Base-by-base conservation (phyloP, 345 rosid species). In the Eucalyptus cloeziana region DNA sequence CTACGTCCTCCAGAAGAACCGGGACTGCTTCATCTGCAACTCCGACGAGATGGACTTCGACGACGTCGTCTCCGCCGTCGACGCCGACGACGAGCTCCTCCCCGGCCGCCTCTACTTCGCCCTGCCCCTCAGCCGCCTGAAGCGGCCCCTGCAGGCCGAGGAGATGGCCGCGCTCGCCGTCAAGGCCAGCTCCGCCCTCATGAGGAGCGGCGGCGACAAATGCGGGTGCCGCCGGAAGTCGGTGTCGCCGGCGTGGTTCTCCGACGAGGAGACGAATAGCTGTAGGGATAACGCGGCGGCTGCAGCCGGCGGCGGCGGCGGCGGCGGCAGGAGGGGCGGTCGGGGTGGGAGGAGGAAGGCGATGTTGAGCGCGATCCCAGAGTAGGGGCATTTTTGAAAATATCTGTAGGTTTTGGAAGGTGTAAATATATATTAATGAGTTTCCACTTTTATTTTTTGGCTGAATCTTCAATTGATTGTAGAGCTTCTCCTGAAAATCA, bases 131-230 rank as follows among this genome's bases (percentile, higher is more conserved):
- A 92, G 88, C 86, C 88, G 96, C 91, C 90, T 98, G 81, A 92
- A 91, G 85, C 95, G 91, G 85, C 97, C 96, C 10, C 92, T 98
- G 49, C 95, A 93, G 79, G 93, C 97, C 1, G 96, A 96, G 88
- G 97, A 98, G 88, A 97, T 98, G 99, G 99, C 99, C 27, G 97
- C 99, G 91, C 94, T 98, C 93, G 99, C 99, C 2, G 99, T 98
- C 30, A 97, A 95, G 92, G 99, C 99, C 17, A 98, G 97, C 94
- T 91, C 97, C 6, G 99, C 99, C 10, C 91, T 98, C 3, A 93
- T 92, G 97, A 95, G 92, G 87, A 90, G 89, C 43, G 92, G 94
- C 22, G 92, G 90, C 37, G 92, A 92, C 21, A 90, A 91, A 91
- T 91, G 95, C 24, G 89, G 92, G 81, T 92, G 94, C 71, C 90